Evolutionary conservation across 306 rosid genomes (phyloP), one percentile per base, ranked within the genome.

Genomic region (Crotalaria pallida): DNA sequence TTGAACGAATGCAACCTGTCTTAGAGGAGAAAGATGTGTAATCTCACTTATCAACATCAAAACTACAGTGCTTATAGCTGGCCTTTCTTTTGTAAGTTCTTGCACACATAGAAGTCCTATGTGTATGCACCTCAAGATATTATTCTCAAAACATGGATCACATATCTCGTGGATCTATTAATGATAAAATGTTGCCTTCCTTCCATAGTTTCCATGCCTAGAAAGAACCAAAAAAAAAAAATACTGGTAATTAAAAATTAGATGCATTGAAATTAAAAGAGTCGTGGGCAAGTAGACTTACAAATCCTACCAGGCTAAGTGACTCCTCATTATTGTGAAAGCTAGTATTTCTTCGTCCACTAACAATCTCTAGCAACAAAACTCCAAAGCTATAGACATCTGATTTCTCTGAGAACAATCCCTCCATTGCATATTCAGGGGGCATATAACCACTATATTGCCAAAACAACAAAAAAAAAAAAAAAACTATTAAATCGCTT

Each of bases 401-500:
- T 49, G 75, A 79, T 51, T 79, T 79, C n/a, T 79, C 83, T 4
- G 78, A 73, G 36, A 79, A 72, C 1, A 79, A 7, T 0, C 83
- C 83, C n/a, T 79, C 75, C 83, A 79, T 79, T 79, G 79, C 83
- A 41, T 79, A 79, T 67, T 79, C 83, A 19, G 75, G 79, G 0
- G 83, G 55, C 83, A 79, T 79, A 59, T 79, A 79, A 31, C 83
- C 83, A 67, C 79, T 79, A 7, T 21, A 73, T 41, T 66, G n/a
- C n/a, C 15, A 56, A 0, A 65, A 0, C 12, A n/a, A n/a, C n/a
- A n/a, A n/a, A 11, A 2, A 10, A 17, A 36, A 17, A 8, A 6
- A 10, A 4, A 34, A 56, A 16, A 64, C 0, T 24, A 11, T 19
- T n/a, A 11, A 3, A 11, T 3, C 47, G 1, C 6, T 23, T 3